Evolutionary conservation across 176 grass and related monocot species (phyloP), one percentile per base, ranked within the genome.

Genomic region (Oryza punctata): DNA sequence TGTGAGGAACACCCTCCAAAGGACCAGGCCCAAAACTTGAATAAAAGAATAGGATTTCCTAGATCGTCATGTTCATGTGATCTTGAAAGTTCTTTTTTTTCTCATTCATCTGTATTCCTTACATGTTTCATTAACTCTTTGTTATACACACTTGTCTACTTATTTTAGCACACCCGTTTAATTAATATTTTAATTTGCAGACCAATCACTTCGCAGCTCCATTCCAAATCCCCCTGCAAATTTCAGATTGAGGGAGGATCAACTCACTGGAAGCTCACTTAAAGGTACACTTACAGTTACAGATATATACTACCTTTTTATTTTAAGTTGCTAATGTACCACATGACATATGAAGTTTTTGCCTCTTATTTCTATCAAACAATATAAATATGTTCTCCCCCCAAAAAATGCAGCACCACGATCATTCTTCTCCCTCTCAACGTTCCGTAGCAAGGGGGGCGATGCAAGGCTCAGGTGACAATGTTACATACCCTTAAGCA

Each of bases 231-330:
- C 91, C 37, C 91, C 97, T 79, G 85, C 87, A 81, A 94, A 90
- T 87, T 96, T 99, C 75, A 99, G 92, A 72, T 64, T 96, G 47
- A 86, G 83, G 37, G 97, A 99, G 82, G 97, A 99, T 85, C 97
- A 92, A 83, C 85, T 99, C 18, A 85, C 84, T 73, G 93, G 97
- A 82, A 96, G 91, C 68, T 86, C 97, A 81, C 81, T 99, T 50
- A 94, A 94, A 92, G 93, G 97, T 99, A 90, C 49, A 61, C 15
- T 52, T 78, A 3, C 72, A 75, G 19, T 52, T 81, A 3, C 72
- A 74, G 38, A 65, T 33, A 70, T 79, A 68, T 79, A 47, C 61
- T 64, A 80, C 45, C 73, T 15, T 54, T 54, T 70, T 79, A 37
- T 24, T 11, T 72, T 81, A 47, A 63, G 45, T 57, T 89, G 83